These are phyloP conservation scores for Crepidotus variabilis DNA, from an alignment of 768 basidiomycete genomes.

Conservation along the genomic window DNA sequence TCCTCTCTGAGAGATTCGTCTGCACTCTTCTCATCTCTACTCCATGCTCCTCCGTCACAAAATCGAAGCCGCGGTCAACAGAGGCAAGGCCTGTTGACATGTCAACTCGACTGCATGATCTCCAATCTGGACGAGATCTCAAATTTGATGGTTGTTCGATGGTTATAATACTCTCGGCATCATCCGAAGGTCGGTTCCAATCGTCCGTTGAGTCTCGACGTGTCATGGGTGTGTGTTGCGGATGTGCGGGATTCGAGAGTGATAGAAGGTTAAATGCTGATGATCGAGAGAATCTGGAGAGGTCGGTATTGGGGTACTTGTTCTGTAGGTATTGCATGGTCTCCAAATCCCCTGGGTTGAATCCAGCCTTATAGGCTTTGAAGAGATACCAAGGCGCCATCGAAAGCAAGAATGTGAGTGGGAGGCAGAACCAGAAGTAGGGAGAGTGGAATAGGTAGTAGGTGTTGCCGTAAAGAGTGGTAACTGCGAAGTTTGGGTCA, in stretches of 20 bases:
- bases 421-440: constrained; percentile 83
- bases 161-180: constrained; percentile 34
- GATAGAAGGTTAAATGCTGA: constrained; percentile 22
- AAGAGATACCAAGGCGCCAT: constrained; percentile 81
- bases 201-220: constrained; percentile 22
- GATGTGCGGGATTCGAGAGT: constrained; percentile 26
- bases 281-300: too few species aligned
- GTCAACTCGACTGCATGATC: constrained; percentile 62
- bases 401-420: constrained; percentile 67
- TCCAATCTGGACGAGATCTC: constrained; percentile 17
- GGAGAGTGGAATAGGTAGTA: constrained; percentile 77
- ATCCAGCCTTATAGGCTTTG: constrained; percentile 67
- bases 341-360: constrained; percentile 79
- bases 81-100: constrained; percentile 82
- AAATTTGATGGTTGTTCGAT: constrained; percentile 35
- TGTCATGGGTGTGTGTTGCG: constrained; percentile 26
- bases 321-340: constrained; percentile 74
- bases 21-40: constrained; percentile 83
- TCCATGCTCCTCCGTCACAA: constrained; percentile 83
- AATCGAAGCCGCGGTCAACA: constrained; percentile 79
- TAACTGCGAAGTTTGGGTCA: constrained; percentile 72
- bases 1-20: constrained; percentile 62
- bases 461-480: constrained; percentile 69
- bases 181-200: constrained; percentile 33
- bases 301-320: constrained; percentile 57